Evolutionary conservation across 164 flowering plant species (phyloP).

Genomic region (Chimonanthus salicifolius): DNA sequence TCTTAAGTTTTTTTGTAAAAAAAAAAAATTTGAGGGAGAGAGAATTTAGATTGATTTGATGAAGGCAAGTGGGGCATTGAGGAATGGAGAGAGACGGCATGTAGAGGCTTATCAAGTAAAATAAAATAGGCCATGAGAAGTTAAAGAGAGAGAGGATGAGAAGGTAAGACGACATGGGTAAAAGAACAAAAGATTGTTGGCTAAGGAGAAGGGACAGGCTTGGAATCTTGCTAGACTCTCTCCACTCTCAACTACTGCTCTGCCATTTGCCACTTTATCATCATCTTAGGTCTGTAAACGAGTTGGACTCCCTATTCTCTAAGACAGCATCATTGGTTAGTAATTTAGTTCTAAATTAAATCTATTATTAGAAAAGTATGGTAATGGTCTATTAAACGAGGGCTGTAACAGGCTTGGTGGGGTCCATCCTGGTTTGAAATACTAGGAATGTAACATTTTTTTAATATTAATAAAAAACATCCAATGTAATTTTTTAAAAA

Average conservation of each 20-base stretch:
- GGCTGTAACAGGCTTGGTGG: no score
- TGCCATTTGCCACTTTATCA: neutral
- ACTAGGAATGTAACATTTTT: no score
- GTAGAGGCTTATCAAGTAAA: neutral
- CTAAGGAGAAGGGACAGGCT: neutral
- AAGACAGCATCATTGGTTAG: neutral
- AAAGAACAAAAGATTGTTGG: neutral
- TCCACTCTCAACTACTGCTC: no score
- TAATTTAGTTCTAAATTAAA: neutral
- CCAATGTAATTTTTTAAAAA: no score
- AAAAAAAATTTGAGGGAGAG: neutral
- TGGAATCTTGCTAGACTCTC: neutral
- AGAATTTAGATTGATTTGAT: neutral
- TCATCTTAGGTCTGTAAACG: neutral
- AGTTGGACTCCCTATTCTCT: neutral
- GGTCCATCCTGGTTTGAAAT: no score
- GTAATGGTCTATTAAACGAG: no score
- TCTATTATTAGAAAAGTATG: no score
- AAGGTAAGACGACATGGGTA: neutral
- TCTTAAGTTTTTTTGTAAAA: no score
- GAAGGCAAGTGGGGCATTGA: neutral
- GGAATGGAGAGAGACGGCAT: neutral
- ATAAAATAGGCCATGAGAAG: neutral
- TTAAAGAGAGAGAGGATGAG: neutral
- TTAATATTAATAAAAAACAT: no score